Base-by-base conservation (phyloP, 768 basidiomycete genomes). In the Xerocomellus intermedius region DNA sequence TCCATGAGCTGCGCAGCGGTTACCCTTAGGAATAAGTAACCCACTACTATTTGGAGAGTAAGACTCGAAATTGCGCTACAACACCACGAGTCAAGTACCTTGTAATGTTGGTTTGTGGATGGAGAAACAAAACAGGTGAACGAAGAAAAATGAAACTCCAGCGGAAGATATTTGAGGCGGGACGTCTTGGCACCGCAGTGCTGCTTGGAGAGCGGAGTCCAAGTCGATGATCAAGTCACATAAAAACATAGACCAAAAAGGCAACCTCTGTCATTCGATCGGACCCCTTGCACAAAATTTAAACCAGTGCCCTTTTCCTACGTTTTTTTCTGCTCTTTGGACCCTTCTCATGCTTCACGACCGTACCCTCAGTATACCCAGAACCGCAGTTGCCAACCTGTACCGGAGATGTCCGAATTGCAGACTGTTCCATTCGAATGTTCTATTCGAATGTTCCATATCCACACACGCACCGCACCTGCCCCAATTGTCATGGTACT, bases 371-470 rank as follows among this genome's bases (percentile, higher is more conserved):
- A 48, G 49, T 42, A 13, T 17, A 17, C 16, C 9, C n/a, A 19
- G 14, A 24, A 37, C n/a, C 26, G 41, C 38, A 43, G 22, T 32
- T 42, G 42, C 28, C 16, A 39, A 3, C 36, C n/a, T n/a, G 2
- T 22, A 21, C 2, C 60, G 65, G 65, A 51, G 28, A 62, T 56
- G 22, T 51, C 63, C 66, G 63, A 55, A 52, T 10, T 8, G 12
- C 12, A 39, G 22, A 43, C 19, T 2, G 39, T 66, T 68, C 66
- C 33, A 67, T 62, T 68, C 56, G 66, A 68, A 67, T 54, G 48
- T 67, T 67, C 66, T 52, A 60, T 62, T 68, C 56, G 66, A 68
- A 67, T 54, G 48, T 67, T 67, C 66, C 54, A 60, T 62, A 21
- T 54, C 57, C 64, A 55, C 58, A 16, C 28, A 45, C 42, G 14